Evolutionary conservation across 345 rosid genomes (phyloP), one percentile per base, ranked within the genome.

Genomic region (Arabis hirsuta): DNA sequence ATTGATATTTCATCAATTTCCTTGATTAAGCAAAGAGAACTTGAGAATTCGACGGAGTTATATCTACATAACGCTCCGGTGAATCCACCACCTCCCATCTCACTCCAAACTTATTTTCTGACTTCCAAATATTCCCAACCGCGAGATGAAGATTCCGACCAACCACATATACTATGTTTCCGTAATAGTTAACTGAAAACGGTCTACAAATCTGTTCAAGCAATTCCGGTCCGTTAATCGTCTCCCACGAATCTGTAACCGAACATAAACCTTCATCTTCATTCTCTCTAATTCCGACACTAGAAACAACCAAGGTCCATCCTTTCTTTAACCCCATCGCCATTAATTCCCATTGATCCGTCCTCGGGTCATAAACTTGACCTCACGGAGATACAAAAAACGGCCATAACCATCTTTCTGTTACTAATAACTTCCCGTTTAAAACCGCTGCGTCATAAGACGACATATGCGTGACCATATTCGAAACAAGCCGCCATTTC

Each of bases 391-490:
- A 88, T 27, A 89, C 89, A 55, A 80, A 79, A 69, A 92, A 92
- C 2, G 98, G 98, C 96, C 96, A 92, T 69, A 92, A 67, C 98
- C 98, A 92, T 56, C 98, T 96, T 82, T 90, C 96, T 0, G 98
- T 90, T 9, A 92, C 95, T 12, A 90, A 83, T 42, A 92, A 87
- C 73, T 87, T 90, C 43, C 98, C 96, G 19, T 86, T 79, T 14
- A 90, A 82, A 69, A 92, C 96, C 0, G 95, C 92, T 16, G 96
- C 76, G 74, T 92, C 92, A 47, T 88, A 92, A 10, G 95, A 84
- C 19, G 91, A 87, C 98, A 92, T 92, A 44, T 85, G 81, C 2
- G 91, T 67, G 4, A 88, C 88, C 98, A 90, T 92, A 73, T 71
- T 82, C 6, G 92, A 80, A 62, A 88, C 81, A 0, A 78, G 50